Base-by-base conservation (phyloP, 2,329 filamentous ascomycete species). In the Cercospora janseana region DNA sequence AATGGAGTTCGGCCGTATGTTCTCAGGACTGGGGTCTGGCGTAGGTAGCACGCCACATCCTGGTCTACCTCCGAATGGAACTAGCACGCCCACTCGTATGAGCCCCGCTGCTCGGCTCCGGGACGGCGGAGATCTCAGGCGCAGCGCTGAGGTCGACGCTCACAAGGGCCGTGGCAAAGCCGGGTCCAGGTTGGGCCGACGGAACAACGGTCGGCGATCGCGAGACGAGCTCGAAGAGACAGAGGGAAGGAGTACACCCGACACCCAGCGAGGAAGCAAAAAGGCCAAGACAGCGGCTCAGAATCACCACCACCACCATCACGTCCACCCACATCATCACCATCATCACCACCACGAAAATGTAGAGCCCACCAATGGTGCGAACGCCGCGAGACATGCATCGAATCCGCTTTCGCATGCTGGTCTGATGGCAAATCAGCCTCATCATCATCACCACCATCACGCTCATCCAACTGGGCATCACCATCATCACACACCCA, bases 1-100 rank as follows among this genome's bases (percentile, higher is more conserved):
- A 75, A 94, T 85, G 66, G 92, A 96, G 67, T 91, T 96, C 66
- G 91, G 91, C 21, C 85, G 89, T 55, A 95, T 96, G 78, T 96
- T 95, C 70, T 89, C 88, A 13, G 92, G 92, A n/a, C 89, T 97
- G 59, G 91, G 83, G 12, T 84, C 81, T 66, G 83, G 83, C 27
- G 75, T 85, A 13, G 80, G 81, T 23, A 77, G 72, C 21, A 76
- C 68, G n/a, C 68, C 75, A 15, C 72, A 72, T 26, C 62, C 65
- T 34, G 70, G 70, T 10, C 70, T 75, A 26, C 70, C 73, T 27
- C 73, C 69, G n/a, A 77, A 76, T 57, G 75, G 75, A 12, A 72
- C 72, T 8, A 73, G 76, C 1, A 83, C 80, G 6, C 80, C 80
- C 9, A 73, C 77, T 18, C 63, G 66, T 3, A 47, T 63, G 65